A percentile compares a stretch with the other conserved stretches of the same genome.
Evolutionary conservation across 2,329 filamentous ascomycete species (phyloP).

Genomic region (Aschersonia sp.): DNA sequence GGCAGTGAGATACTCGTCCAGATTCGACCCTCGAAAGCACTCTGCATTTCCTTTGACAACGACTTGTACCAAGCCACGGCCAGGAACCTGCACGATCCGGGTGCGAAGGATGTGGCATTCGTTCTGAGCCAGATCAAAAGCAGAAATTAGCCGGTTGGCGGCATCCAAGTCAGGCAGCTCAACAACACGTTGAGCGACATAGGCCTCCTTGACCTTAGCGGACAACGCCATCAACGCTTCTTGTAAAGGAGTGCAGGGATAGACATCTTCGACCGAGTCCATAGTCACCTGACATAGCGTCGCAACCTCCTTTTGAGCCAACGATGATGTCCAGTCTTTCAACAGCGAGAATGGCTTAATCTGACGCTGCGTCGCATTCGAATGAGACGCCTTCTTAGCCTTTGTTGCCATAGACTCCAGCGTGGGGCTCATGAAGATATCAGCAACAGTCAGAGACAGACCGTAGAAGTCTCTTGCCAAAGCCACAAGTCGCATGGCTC

Average conservation of each 20-base stretch:
- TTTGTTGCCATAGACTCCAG: not conserved
- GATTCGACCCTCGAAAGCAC: slow-evolving; percentile 9
- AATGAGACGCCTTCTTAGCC: not conserved
- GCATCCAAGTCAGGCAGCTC: slow-evolving; percentile 27
- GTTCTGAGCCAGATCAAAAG: slow-evolving; percentile 24
- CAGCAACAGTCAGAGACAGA: not conserved
- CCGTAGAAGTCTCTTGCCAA: too few relatives aligned
- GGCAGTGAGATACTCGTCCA: slow-evolving; percentile 24
- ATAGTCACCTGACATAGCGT: not conserved
- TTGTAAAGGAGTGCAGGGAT: slow-evolving; percentile 1
- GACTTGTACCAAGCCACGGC: slow-evolving; percentile 30
- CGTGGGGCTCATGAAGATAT: not conserved
- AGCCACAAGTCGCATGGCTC: not conserved
- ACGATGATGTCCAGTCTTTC: too few relatives aligned
- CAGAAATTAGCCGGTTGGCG: slow-evolving; percentile 19
- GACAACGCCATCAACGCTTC: slow-evolving; percentile 18
- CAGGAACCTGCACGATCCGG: slow-evolving; percentile 30
- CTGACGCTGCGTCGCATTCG: not conserved
- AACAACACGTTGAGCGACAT: slow-evolving; percentile 28
- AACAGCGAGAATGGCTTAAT: too few relatives aligned
- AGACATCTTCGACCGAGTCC: not conserved
- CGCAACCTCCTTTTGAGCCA: not conserved
- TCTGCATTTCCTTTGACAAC: slow-evolving; percentile 22
- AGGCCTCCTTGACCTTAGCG: slow-evolving; percentile 33
- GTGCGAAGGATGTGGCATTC: slow-evolving; percentile 28